Evolutionary conservation across 257 asterid species (phyloP).

Genomic region (Vinca minor): DNA sequence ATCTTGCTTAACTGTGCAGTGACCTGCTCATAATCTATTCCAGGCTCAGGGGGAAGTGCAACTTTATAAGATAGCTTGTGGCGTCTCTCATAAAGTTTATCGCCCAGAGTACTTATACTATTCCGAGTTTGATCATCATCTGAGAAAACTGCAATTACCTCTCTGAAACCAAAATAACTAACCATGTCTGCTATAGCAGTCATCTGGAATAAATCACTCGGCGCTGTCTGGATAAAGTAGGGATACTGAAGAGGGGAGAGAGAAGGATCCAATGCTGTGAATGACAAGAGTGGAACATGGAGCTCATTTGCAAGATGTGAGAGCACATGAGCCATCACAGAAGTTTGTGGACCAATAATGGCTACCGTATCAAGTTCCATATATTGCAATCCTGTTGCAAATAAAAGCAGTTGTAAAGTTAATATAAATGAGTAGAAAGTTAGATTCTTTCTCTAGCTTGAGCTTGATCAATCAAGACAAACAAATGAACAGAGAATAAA

Average conservation of each 20-base stretch:
- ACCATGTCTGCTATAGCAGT: constrained; percentile 69
- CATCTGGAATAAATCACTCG: constrained; percentile 63
- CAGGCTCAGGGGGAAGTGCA: constrained; percentile 42
- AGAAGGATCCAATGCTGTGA: constrained; percentile 71
- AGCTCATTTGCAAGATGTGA: constrained; percentile 79
- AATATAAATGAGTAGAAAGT: neutral
- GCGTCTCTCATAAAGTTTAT: constrained; percentile 50
- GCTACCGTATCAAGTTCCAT: constrained; percentile 72
- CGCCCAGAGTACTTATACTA: constrained; percentile 45
- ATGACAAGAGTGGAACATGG: constrained; percentile 77
- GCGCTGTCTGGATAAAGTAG: constrained; percentile 71
- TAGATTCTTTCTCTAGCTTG: neutral
- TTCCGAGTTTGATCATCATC: constrained; percentile 73
- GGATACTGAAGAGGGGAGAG: constrained; percentile 79
- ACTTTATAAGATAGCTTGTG: constrained; percentile 60
- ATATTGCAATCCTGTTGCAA: constrained; percentile 49
- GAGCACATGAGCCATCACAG: constrained; percentile 70
- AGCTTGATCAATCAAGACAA: neutral
- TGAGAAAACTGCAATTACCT: constrained; percentile 46
- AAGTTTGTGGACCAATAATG: constrained; percentile 74
- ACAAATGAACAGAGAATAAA: neutral
- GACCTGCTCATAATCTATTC: constrained; percentile 29
- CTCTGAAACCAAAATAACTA: constrained; percentile 47
- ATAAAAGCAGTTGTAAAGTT: neutral
- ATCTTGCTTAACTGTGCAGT: constrained; percentile 34